phyloP scores from a whole-genome alignment of 129 eudicot species.

The Heracleum sosnowskyi region DNA sequence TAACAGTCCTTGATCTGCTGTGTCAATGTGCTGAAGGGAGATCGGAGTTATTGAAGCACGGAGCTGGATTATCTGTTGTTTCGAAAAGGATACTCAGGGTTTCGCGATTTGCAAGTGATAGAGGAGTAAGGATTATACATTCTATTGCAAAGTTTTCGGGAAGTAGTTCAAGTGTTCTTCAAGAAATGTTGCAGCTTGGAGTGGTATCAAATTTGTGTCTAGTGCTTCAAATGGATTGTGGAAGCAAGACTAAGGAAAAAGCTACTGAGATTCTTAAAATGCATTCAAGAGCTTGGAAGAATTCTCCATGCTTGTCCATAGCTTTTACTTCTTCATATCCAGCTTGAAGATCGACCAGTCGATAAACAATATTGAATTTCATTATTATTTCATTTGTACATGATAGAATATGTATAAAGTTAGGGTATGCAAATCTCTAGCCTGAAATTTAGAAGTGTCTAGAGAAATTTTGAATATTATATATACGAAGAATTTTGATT shows the following conservation, averaged over 20 bases:
- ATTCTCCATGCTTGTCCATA: conserved; percentile 26
- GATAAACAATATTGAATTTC: neutral
- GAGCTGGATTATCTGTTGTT: conserved; percentile 38
- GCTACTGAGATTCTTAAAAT: conserved; percentile 38
- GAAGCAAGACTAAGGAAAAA: conserved; percentile 31
- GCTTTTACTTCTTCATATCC: conserved; percentile 21
- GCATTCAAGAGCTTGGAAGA: conserved; percentile 37
- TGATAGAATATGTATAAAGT: neutral
- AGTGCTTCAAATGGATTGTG: conserved; percentile 43
- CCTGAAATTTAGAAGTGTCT: neutral
- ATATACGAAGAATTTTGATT: neutral
- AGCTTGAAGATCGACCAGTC: conserved; percentile 3
- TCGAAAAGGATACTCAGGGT: conserved; percentile 41
- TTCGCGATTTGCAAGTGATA: conserved; percentile 30
- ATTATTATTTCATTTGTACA: neutral
- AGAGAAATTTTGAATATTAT: neutral
- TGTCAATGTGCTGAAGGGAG: conserved; percentile 47
- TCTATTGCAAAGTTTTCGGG: conserved; percentile 27
- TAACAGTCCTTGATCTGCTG: conserved; percentile 25
- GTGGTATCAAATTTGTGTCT: conserved; percentile 39
- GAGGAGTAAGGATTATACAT: conserved; percentile 31
- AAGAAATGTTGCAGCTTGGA: conserved; percentile 41
- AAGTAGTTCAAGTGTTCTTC: conserved; percentile 18
- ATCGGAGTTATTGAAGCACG: conserved; percentile 35
- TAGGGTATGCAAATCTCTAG: neutral